phyloP scores from a whole-genome alignment of 2,329 filamentous ascomycete genomes.

The Verticillium klebahnii region DNA sequence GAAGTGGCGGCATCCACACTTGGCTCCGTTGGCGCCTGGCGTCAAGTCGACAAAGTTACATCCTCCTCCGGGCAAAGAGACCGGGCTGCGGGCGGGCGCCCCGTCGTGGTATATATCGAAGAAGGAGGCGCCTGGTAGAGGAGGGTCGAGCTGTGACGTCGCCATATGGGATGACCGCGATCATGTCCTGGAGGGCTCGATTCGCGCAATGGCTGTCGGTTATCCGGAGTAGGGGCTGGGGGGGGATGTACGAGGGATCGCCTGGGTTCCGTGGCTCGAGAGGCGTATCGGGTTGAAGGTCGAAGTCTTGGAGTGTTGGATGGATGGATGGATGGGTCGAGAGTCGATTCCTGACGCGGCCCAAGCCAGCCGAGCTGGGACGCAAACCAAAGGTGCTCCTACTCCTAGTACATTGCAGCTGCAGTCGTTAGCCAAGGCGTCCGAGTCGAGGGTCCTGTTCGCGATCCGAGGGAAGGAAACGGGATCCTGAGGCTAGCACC shows the following conservation, averaged over 20 bases:
- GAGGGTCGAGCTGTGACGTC: constrained; percentile 41
- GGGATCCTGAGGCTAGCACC: neutral
- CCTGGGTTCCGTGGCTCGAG: constrained; percentile 4
- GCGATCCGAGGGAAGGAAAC: neutral
- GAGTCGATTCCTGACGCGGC: constrained; percentile 13
- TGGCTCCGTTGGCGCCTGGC: constrained; percentile 44
- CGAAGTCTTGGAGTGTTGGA: neutral
- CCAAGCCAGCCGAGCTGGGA: constrained; percentile 29
- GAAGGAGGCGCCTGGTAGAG: constrained; percentile 37
- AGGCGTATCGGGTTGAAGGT: constrained; percentile 12
- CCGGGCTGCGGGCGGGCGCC: constrained; percentile 20
- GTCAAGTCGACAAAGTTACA: constrained; percentile 56
- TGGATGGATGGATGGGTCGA: constrained; percentile 1
- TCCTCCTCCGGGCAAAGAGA: constrained; percentile 43
- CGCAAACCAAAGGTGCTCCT: constrained; percentile 22
- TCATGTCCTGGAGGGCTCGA: constrained; percentile 22
- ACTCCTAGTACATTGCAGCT: constrained; percentile 28
- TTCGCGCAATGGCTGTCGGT: constrained; percentile 9
- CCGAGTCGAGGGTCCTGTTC: neutral
- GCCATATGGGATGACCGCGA: constrained; percentile 42
- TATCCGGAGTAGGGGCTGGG: too few relatives aligned
- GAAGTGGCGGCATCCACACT: constrained; percentile 58
- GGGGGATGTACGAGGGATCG: constrained; percentile 3
- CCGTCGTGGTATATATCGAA: constrained; percentile 54
- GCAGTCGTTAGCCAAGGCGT: neutral